Base-by-base conservation (phyloP, 257 asterid species). In the Forsythia suspensa region DNA sequence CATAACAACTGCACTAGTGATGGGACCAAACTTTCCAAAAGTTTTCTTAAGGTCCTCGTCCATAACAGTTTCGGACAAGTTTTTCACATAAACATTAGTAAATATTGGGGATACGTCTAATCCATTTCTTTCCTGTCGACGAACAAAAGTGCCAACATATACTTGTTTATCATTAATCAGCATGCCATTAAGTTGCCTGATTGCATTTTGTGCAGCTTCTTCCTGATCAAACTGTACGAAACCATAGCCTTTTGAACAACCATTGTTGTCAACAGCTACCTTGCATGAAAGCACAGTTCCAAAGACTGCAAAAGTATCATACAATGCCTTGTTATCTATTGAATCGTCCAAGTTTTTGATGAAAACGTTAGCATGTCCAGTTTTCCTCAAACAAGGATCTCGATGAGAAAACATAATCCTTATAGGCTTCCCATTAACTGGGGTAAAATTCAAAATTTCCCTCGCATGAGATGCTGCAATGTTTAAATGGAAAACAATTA, bases 331-430 rank as follows among this genome's bases (percentile, higher is more conserved):
- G 71, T 93, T 86, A 80, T 94, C 97, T 1, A 94, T 84, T 5
- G 96, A 70, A 6, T 77, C 42, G 78, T 90, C 96, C 86, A 94
- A 77, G 66, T 94, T 94, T 87, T 94, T 94, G 16, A 94, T 90
- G 84, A 89, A 92, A 38, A 94, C 77, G 72, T 92, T 94, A 6
- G 92, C 97, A 34, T 82, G 82, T 21, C 97, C 97, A 71, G 92
- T 94, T 73, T 88, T 94, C 9, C 98, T 77, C 40, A 90, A 67
- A 76, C 89, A 84, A n/a, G 98, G 98, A 80, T 94, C 97, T 65
- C 98, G 84, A 12, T 94, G 90, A 39, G 96, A 94, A 73, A 90
- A 94, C 96, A 90, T 92, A 24, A 94, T 92, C 84, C 98, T 88
- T 21, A 94, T 88, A 1, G 98, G 94, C 82, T 89, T 94, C 42